phyloP scores from a whole-genome alignment of 1,139 yeast species.

The Keqinozyma sinolaborantium region DNA sequence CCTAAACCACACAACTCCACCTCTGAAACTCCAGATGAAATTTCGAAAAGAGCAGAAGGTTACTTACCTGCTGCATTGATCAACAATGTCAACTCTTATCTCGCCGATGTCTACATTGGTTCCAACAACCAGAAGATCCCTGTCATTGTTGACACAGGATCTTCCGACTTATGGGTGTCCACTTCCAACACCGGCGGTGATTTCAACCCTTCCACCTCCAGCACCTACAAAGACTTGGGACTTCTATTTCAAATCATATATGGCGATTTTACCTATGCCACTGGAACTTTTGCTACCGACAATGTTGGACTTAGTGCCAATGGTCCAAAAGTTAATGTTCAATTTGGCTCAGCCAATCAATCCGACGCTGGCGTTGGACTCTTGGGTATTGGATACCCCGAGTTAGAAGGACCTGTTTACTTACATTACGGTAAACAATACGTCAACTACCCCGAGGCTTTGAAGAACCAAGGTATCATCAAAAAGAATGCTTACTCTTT shows the following conservation, averaged over 20 bases:
- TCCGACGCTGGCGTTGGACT: slow-evolving; percentile 56
- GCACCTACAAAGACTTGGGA: slow-evolving; percentile 30
- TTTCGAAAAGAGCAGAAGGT: no score
- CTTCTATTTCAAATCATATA: slow-evolving; percentile 36
- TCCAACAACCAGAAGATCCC: slow-evolving; percentile 14
- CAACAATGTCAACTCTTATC: slow-evolving; percentile 36
- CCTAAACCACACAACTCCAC: slow-evolving; percentile 1
- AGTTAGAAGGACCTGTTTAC: slow-evolving; percentile 15
- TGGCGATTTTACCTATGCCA: slow-evolving; percentile 29
- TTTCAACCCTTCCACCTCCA: slow-evolving; percentile 11
- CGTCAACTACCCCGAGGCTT: no score
- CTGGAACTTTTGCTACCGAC: slow-evolving; percentile 59
- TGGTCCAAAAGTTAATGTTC: slow-evolving; percentile 29
- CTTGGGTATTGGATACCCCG: slow-evolving; percentile 52
- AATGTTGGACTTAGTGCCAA: slow-evolving; percentile 25
- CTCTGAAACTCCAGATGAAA: neutral
- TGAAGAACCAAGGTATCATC: no score
- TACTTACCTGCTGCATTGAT: slow-evolving; percentile 27
- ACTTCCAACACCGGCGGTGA: slow-evolving; percentile 9
- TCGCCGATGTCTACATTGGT: slow-evolving; percentile 14
- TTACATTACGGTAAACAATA: no score
- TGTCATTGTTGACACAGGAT: slow-evolving; percentile 25
- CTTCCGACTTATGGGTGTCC: no score
- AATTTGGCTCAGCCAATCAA: slow-evolving; percentile 54
- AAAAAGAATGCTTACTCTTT: no score